Percentiles rank a stretch among this genome's conserved stretches.
Conservation (phyloP, 2,329 filamentous ascomycete species). For the Huntiella omanensis region DNA sequence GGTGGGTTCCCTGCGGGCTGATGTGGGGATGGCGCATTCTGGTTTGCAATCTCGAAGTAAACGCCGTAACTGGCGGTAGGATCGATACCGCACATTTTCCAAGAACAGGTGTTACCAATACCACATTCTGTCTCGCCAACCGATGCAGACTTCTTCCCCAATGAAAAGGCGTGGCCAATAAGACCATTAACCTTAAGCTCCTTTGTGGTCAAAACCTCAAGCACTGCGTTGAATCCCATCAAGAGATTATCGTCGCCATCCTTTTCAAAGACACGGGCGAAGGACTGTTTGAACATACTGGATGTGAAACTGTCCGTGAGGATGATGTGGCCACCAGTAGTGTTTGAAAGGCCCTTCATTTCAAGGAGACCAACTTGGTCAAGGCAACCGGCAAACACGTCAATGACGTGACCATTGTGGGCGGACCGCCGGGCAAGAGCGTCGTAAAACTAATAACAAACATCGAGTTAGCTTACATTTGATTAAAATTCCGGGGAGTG, state of each 20-base stretch:
- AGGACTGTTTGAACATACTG: conserved; percentile 98
- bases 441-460: conserved; percentile 62
- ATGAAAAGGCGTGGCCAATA: conserved; percentile 86
- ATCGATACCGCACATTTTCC: conserved; percentile 99
- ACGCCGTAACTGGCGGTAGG: conserved; percentile 84
- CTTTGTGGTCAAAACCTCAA: conserved; percentile 93
- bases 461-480: conserved; percentile 12
- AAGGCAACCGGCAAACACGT: conserved; percentile 92
- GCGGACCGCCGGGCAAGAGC: conserved; percentile 81
- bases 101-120: conserved; percentile 95
- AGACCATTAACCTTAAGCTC: conserved; percentile 95
- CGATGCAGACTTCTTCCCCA: conserved; percentile 95
- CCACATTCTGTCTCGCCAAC: conserved; percentile 97
- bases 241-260: conserved; percentile 84
- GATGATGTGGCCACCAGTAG: conserved; percentile 94
- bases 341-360: conserved; percentile 95
- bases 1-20: conserved; percentile 41
- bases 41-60: conserved; percentile 94
- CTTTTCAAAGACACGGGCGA: conserved; percentile 92
- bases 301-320: conserved; percentile 96
- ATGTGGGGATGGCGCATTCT: conserved; percentile 70
- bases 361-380: conserved; percentile 94
- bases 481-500: conserved; percentile 12
- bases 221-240: conserved; percentile 94
- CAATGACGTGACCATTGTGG: conserved; percentile 92